Conservation (phyloP, 345 rosid genomes). For the Nasturtium officinale region DNA sequence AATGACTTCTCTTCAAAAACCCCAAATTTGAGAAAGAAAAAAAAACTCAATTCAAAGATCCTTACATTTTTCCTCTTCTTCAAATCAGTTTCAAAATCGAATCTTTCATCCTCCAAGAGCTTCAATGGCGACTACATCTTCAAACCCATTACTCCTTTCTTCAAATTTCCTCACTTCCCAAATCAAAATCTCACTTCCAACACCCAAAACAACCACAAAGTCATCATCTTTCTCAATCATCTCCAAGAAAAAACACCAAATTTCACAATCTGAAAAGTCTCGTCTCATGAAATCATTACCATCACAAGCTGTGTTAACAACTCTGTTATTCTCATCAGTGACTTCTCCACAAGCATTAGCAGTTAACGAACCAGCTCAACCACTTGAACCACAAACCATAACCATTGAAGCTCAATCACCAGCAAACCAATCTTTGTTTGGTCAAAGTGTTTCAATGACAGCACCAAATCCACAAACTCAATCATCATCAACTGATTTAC, state of each 20-base stretch:
- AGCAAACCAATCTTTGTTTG: conserved; percentile 46
- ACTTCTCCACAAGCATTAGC: conserved; percentile 60
- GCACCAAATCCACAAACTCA: conserved; percentile 60
- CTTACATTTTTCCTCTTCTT: background rate
- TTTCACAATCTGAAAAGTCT: conserved; percentile 34
- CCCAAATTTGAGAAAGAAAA: background rate
- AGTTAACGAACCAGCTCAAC: conserved; percentile 39
- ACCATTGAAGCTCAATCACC: conserved; percentile 51
- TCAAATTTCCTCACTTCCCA: conserved; percentile 51
- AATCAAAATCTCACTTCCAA: conserved; percentile 52
- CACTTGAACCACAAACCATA: conserved; percentile 18
- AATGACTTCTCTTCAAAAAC: conserved; percentile 40
- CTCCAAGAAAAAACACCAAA: conserved; percentile 28
- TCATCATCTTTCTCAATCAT: conserved; percentile 31
- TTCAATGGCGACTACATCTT: conserved; percentile 46
- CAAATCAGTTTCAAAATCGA: background rate
- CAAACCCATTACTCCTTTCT: conserved; percentile 47
- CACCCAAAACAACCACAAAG: conserved; percentile 49
- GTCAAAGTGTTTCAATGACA: conserved; percentile 55
- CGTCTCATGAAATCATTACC: conserved; percentile 28
- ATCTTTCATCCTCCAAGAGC: background rate
- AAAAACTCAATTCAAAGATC: background rate
- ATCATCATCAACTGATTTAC: conserved; percentile 61
- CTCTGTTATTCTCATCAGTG: conserved; percentile 55
- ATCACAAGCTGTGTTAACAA: conserved; percentile 56